Conservation (phyloP, 148 eudicot genomes). For the Nyssa sinensis region DNA sequence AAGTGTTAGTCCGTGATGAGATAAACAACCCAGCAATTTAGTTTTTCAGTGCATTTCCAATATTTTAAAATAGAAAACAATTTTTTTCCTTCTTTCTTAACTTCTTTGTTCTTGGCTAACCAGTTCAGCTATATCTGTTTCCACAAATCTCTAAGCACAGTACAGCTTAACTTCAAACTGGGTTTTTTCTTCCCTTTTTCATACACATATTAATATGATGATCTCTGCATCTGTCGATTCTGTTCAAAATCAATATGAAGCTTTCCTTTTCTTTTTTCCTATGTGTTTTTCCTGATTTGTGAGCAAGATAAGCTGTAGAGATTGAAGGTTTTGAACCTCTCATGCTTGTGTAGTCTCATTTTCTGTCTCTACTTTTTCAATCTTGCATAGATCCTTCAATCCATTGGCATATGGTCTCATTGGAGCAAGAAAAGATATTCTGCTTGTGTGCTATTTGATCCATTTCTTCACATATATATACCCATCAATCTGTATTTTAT, state of each 20-base stretch:
- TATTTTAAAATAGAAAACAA: not conserved
- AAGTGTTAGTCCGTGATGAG: constrained; percentile 24
- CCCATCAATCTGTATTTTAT: not conserved
- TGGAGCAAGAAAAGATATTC: too few relatives aligned
- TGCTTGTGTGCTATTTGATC: too few relatives aligned
- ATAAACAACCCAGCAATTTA: constrained; percentile 17
- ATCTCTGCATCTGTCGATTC: not conserved
- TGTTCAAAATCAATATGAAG: too few relatives aligned
- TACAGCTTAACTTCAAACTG: constrained; percentile 15
- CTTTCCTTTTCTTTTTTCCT: not conserved
- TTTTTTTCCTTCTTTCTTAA: constrained; percentile 4
- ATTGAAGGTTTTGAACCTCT: not conserved
- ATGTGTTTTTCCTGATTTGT: not conserved
- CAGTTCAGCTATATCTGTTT: constrained; percentile 8
- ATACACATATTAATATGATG: not conserved
- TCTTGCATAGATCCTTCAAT: not conserved
- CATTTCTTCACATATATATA: too few relatives aligned
- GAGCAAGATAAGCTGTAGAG: constrained; percentile 1
- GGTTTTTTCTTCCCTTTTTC: constrained; percentile 3
- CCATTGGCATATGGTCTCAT: too few relatives aligned
- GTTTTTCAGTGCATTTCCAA: not conserved
- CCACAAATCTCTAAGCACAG: constrained; percentile 6
- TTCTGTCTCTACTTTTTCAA: not conserved
- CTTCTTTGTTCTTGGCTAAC: not conserved
- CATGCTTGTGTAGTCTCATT: not conserved